Percentiles rank a stretch among this genome's conserved stretches.
Evolutionary conservation across 2,329 filamentous ascomycete species (phyloP).

Genomic region (Ceratocystis smalleyi): DNA sequence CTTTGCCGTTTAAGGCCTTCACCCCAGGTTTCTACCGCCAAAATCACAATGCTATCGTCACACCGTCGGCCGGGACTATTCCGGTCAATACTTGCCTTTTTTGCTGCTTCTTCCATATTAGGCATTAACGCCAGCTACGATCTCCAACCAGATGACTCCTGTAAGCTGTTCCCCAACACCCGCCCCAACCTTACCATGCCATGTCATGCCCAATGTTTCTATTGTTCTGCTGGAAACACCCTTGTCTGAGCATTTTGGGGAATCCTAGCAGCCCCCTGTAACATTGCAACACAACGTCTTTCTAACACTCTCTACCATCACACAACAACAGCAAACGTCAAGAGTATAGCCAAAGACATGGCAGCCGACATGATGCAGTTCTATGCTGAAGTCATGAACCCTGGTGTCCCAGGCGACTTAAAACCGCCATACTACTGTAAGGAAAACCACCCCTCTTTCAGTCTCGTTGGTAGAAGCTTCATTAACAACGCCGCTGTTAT

Average conservation of each 20-base stretch:
- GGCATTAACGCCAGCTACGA: conserved; percentile 23
- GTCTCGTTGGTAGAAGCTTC: neutral
- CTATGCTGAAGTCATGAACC: conserved; percentile 21
- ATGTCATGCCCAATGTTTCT: neutral
- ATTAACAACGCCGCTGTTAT: conserved; percentile 22
- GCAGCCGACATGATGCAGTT: conserved; percentile 34
- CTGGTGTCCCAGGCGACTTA: conserved; percentile 23
- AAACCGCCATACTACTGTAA: conserved; percentile 16
- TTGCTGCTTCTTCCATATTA: conserved; percentile 21
- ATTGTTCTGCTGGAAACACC: neutral
- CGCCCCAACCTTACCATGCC: neutral
- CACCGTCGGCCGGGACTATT: neutral
- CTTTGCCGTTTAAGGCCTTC: neutral
- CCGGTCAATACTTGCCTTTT: conserved; percentile 19
- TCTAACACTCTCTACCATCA: conserved; percentile 1
- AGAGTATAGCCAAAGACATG: conserved; percentile 33
- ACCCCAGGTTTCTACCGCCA: neutral
- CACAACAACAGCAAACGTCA: conserved; percentile 32
- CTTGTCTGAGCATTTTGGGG: neutral
- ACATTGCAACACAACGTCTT: conserved; percentile 1
- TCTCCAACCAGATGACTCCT: conserved; percentile 23
- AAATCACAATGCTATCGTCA: conserved; percentile 6
- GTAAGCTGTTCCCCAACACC: conserved; percentile 4
- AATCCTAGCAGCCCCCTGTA: neutral
- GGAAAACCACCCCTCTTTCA: neutral